These are phyloP conservation scores for Sphaerulina vaccinii DNA, from an alignment of 2,329 filamentous ascomycete genomes.

Conservation along the genomic window DNA sequence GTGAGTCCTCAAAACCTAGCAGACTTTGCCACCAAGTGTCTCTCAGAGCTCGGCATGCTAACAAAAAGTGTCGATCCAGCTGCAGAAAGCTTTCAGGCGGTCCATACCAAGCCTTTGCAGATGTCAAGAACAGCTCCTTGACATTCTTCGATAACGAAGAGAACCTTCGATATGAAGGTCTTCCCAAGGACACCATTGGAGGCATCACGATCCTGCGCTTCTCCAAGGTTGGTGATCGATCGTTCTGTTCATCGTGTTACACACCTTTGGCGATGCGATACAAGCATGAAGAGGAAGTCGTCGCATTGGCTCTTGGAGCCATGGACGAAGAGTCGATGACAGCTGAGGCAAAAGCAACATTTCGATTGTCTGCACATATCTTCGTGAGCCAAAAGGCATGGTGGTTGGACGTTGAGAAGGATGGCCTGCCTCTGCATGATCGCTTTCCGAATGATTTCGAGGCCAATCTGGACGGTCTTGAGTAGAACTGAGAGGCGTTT, in stretches of 20 bases:
- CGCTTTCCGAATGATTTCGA: conserved; percentile 21
- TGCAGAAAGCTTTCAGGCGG: conserved; percentile 30
- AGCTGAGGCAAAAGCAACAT: conserved; percentile 15
- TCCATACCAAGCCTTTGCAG: conserved; percentile 24
- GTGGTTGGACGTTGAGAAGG: conserved; percentile 22
- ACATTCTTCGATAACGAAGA: conserved; percentile 26
- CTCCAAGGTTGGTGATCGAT: conserved; percentile 21
- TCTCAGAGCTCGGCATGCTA: neutral
- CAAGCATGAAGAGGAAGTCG: conserved; percentile 13
- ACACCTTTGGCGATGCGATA: conserved; percentile 30
- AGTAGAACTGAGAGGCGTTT: neutral
- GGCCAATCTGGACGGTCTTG: conserved; percentile 1
- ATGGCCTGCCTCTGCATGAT: conserved; percentile 19
- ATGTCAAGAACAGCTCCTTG: conserved; percentile 16
- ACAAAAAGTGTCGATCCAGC: neutral
- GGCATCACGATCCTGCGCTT: conserved; percentile 22
- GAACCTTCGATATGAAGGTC: conserved; percentile 22
- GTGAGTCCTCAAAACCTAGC: neutral
- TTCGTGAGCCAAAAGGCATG: conserved; percentile 27
- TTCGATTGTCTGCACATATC: conserved; percentile 22
- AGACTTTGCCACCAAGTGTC: neutral
- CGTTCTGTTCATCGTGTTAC: conserved; percentile 25
- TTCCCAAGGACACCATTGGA: conserved; percentile 22
- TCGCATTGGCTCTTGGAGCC: conserved; percentile 19
- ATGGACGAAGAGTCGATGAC: conserved; percentile 25